Base-by-base conservation (phyloP, 2,329 filamentous ascomycete genomes). In the Fusarium nanum region DNA sequence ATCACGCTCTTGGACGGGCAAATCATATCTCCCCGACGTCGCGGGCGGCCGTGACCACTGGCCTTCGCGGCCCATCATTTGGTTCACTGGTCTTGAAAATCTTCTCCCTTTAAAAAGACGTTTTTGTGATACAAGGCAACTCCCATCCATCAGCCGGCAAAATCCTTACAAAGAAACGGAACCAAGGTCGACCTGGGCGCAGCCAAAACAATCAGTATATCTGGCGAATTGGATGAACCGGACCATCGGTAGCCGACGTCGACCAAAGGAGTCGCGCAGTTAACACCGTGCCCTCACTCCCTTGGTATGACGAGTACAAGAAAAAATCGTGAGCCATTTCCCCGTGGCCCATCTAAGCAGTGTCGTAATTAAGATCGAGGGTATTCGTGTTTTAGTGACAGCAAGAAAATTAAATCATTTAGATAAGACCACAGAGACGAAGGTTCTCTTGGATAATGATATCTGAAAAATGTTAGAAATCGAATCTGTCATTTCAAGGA, bases 371-470 rank as follows among this genome's bases (percentile, higher is more conserved):
- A 79, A 80, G 78, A 76, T 78, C 74, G 79, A 80, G 80, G 81
- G 81, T 82, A 82, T 82, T 82, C 77, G 75, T 81, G 73, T 78
- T 75, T 58, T 76, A 78, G 74, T 76, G 76, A 77, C 71, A 77
- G 76, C 78, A 74, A 73, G 64, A 72, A 78, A 76, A 78, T 72
- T 70, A 77, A 76, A 72, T 76, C 75, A 76, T 79, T 91, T 92
- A 98, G 88, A 98, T 98, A 81, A 98, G 86, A 88, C 95, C 95
- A 83, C 94, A 98, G 82, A 97, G 88, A 82, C 96, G 92, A 72
- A 99, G 90, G 85, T 99, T 99, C 85, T 98, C 96, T 86, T 99
- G 96, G 82, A 99, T 99, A 84, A 99, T 99, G 82, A 99, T 99
- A 84, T 99, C 96, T 97, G 73, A 53, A 25, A 3, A 4, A 16